Conservation (phyloP, 2,329 filamentous ascomycete genomes). For the Metarhizium guizhouense region DNA sequence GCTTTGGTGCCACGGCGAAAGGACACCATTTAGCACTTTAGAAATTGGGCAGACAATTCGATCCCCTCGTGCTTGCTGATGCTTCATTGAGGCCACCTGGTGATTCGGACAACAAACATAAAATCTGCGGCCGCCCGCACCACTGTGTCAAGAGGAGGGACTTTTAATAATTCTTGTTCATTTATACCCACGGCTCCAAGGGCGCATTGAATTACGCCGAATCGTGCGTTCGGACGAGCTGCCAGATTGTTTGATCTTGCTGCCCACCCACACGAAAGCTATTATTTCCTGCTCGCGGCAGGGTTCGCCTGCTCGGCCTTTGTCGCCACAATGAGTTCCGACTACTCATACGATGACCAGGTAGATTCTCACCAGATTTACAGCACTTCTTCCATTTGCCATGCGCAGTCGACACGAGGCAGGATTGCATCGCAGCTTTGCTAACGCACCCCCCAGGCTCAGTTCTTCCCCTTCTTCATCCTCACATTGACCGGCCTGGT, state of each 20-base stretch:
- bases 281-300: slow-evolving; percentile 13
- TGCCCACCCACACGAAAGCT: neutral
- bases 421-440: neutral
- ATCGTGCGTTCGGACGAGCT: neutral
- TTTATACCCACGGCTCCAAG: neutral
- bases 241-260: slow-evolving; percentile 2
- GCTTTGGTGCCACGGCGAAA: neutral
- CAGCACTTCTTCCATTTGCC: neutral
- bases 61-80: neutral
- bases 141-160: neutral
- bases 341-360: slow-evolving; percentile 98
- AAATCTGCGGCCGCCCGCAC: neutral
- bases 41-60: neutral
- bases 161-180: neutral
- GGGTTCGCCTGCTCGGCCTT: slow-evolving; percentile 24
- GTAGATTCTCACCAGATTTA: slow-evolving; percentile 28
- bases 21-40: slow-evolving; percentile 3
- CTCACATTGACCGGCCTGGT: slow-evolving; percentile 81
- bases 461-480: slow-evolving; percentile 99
- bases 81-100: neutral
- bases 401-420: neutral
- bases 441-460: slow-evolving; percentile 46
- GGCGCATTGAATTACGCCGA: neutral
- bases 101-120: neutral
- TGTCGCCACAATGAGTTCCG: slow-evolving; percentile 65